Conservation (phyloP, 345 rosid genomes). For the Ceriops decandra region DNA sequence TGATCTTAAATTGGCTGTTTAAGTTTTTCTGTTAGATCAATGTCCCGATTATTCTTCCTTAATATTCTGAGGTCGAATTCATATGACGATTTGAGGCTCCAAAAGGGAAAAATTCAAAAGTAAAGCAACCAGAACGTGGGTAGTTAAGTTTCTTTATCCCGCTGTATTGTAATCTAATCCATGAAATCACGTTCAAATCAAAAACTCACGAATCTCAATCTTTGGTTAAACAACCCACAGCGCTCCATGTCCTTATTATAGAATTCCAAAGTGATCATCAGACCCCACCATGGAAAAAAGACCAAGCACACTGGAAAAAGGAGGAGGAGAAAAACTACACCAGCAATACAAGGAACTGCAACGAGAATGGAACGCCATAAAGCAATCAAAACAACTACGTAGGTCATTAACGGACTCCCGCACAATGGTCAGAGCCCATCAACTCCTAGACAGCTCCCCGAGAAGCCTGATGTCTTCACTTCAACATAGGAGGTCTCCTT, state of each 20-base stretch:
- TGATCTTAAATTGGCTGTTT: too few relatives aligned
- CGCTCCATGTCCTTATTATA: background rate
- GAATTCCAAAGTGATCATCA: constrained; percentile 9
- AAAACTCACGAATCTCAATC: background rate
- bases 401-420: constrained; percentile 28
- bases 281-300: constrained; percentile 33
- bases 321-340: constrained; percentile 24
- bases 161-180: background rate
- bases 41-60: too few relatives aligned
- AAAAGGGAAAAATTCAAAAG: background rate
- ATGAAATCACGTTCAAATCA: background rate
- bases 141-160: background rate
- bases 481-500: constrained; percentile 19
- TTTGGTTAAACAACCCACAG: background rate
- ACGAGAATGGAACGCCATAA: constrained; percentile 36
- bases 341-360: constrained; percentile 9
- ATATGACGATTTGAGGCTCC: background rate
- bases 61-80: too few relatives aligned
- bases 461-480: constrained; percentile 47
- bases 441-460: constrained; percentile 38
- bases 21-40: too few relatives aligned
- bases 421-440: constrained; percentile 20
- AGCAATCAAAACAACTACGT: constrained; percentile 11
- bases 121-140: background rate
- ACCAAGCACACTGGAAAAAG: constrained; percentile 11